Evolutionary conservation across 2,329 filamentous ascomycete species (phyloP).

Genomic region (Aspergillus sp.): DNA sequence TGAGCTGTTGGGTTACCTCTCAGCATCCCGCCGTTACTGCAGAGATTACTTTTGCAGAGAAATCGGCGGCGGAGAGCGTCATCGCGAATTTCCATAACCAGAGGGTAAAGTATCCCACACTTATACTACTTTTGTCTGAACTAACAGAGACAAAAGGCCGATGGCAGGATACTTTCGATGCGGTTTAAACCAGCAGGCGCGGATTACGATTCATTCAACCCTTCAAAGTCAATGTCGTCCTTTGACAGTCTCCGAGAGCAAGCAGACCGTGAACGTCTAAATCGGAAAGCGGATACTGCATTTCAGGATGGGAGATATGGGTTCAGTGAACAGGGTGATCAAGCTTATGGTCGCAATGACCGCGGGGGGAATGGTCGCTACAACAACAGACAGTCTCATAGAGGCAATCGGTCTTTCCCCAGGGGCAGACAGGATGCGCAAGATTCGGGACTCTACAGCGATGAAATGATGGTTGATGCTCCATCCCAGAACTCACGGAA

Average conservation of each 20-base stretch:
- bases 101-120: conserved; percentile 41
- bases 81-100: conserved; percentile 60
- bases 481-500: conserved; percentile 19
- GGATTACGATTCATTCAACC: conserved; percentile 7
- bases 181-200: conserved; percentile 42
- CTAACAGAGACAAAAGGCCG: conserved; percentile 43
- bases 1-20: conserved; percentile 50
- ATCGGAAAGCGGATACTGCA: conserved; percentile 28
- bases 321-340: conserved; percentile 23
- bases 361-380: conserved; percentile 7
- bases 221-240: conserved; percentile 8
- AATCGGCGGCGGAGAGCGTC: conserved; percentile 53
- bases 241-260: conserved; percentile 36
- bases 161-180: conserved; percentile 56
- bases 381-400: conserved; percentile 7
- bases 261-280: conserved; percentile 35
- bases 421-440: conserved; percentile 8
- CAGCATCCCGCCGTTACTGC: conserved; percentile 55
- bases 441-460: conserved; percentile 31
- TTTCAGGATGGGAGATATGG: conserved; percentile 37
- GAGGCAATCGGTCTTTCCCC: conserved; percentile 8
- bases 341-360: conserved; percentile 2
- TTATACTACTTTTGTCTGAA: not conserved
- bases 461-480: conserved; percentile 38
- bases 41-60: conserved; percentile 55